These are phyloP conservation scores for Debaryomyces tyrocola DNA, from an alignment of 805 yeast genomes.

Conservation along the genomic window DNA sequence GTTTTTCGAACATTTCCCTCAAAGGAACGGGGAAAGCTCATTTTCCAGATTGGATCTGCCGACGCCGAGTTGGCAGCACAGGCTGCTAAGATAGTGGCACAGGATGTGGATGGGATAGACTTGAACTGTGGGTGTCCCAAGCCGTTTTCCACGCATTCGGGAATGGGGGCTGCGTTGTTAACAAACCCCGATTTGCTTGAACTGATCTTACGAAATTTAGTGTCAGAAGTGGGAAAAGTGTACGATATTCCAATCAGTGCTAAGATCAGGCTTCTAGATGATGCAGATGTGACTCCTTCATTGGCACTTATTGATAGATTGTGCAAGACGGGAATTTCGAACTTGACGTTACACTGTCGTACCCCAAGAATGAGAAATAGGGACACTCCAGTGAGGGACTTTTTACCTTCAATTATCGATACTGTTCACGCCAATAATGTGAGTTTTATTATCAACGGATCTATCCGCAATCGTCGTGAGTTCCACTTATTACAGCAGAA, in stretches of 20 bases:
- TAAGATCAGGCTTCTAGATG: constrained; percentile 78
- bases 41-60: constrained; percentile 91
- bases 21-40: constrained; percentile 62
- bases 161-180: constrained; percentile 96
- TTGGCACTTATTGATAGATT: constrained; percentile 52
- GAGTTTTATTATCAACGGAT: constrained; percentile 82
- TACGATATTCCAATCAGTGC: constrained; percentile 80
- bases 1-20: constrained; percentile 73
- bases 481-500: constrained; percentile 48
- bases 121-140: constrained; percentile 97
- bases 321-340: constrained; percentile 74
- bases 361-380: constrained; percentile 86
- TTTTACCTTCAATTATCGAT: constrained; percentile 58
- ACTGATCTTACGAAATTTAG: constrained; percentile 65
- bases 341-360: constrained; percentile 90
- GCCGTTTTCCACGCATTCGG: constrained; percentile 89
- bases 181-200: constrained; percentile 78
- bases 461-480: constrained; percentile 55
- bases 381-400: constrained; percentile 74
- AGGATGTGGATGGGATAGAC: constrained; percentile 91
- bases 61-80: constrained; percentile 80
- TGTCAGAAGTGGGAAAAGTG: constrained; percentile 78
- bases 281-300: constrained; percentile 52
- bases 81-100: constrained; percentile 79
- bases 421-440: constrained; percentile 64